Base-by-base conservation (phyloP, 2,329 filamentous ascomycete species). In the Neonectria punicea region DNA sequence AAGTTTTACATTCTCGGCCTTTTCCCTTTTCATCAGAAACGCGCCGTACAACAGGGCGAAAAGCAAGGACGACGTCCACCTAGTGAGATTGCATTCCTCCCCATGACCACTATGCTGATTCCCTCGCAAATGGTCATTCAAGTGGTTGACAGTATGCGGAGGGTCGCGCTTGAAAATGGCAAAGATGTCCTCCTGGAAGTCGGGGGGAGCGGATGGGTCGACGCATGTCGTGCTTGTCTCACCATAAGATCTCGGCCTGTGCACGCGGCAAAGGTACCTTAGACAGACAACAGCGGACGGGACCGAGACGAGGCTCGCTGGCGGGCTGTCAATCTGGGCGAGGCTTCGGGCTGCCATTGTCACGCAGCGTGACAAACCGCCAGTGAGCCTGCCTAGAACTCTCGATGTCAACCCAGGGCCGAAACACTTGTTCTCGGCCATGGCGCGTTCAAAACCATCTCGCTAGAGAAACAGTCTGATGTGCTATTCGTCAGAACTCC, bases 1-100 rank as follows among this genome's bases (percentile, higher is more conserved):
- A 14, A 55, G 22, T 5, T 55, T 55, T 3, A 34, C 14, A 2
- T 20, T 7, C 3, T 34, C 8, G 8, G 5, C 2, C 9, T 22
- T 2, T 1, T n/a, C 5, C 4, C 22, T 1, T 6, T 18, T 6
- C 8, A 18, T 11, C n/a, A 18, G 18, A 18, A 30, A 55, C 16
- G 30, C 7, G 9, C 53, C 41, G n/a, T 47, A 56, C 1, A 47
- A n/a, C 18, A 56, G 18, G 28, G 53, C 53, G 14, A 46, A 2
- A 10, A 56, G 53, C 13, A 56, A 13, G 3, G 53, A 46, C 2
- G 53, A 56, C 3, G 53, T 46, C 53, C 53, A 56, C 13, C 39
- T 56, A 11, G 44, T 34, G 16, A 56, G 28, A 28, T 46, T 56
- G 25, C 41, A 46, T 20, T 10, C 1, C 18, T 14, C 18, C n/a